A percentile compares a stretch with the other conserved stretches of the same genome.
Conservation (phyloP, 441 rosid genomes). For the Kokia cookei region DNA sequence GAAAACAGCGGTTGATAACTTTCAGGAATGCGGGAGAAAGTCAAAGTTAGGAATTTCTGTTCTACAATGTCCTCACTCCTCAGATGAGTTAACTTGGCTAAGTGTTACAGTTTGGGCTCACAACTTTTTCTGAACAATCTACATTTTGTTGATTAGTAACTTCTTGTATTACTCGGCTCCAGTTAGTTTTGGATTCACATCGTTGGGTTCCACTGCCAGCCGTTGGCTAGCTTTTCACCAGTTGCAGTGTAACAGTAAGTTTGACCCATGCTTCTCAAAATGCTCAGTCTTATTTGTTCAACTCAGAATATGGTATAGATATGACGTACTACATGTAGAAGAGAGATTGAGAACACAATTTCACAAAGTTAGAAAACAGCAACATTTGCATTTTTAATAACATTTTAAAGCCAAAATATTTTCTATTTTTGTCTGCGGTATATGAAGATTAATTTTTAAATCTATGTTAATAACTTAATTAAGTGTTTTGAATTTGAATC, state of each 20-base stretch:
- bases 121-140: constrained; percentile 6
- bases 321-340: too few species aligned
- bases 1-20: constrained; percentile 76
- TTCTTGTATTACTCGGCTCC: constrained; percentile 28
- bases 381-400: too few species aligned
- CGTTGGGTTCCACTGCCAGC: constrained; percentile 95
- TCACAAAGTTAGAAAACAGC: too few species aligned
- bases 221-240: constrained; percentile 87
- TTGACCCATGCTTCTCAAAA: constrained; percentile 3
- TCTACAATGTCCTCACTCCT: constrained; percentile 9
- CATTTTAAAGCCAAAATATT: too few species aligned
- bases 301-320: too few species aligned
- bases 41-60: constrained; percentile 10
- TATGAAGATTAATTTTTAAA: too few species aligned
- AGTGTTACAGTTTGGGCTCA: neutral
- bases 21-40: constrained; percentile 44
- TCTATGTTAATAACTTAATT: too few species aligned
- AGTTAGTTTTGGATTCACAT: constrained; percentile 96
- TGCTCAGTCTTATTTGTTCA: neutral
- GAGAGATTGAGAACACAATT: too few species aligned
- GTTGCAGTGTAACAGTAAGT: constrained; percentile 92
- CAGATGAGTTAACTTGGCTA: constrained; percentile 1
- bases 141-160: constrained; percentile 13
- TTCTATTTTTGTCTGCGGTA: too few species aligned
- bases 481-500: too few species aligned